Conservation (phyloP, 345 rosid species). For the Eucalyptus coolabah region DNA sequence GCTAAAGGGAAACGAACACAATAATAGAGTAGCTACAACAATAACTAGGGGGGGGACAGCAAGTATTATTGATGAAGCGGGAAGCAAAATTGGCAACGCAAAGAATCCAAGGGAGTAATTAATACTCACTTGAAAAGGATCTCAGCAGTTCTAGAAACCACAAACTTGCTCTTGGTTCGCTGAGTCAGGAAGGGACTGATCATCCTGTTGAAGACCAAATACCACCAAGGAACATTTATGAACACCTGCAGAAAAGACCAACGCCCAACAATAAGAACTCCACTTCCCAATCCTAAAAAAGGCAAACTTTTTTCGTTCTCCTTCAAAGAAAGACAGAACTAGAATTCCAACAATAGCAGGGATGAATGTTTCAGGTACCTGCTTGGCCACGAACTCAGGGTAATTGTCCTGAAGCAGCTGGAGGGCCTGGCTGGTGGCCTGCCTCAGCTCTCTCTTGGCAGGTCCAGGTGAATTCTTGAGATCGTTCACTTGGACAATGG, state of each 20-base stretch:
- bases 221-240: conserved; percentile 58
- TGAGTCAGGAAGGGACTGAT: conserved; percentile 41
- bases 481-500: conserved; percentile 29
- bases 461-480: conserved; percentile 42
- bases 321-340: background rate
- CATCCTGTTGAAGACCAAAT: conserved; percentile 28
- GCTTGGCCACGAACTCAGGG: conserved; percentile 38
- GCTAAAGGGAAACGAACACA: background rate
- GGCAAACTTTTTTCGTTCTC: background rate
- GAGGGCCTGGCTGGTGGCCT: conserved; percentile 23
- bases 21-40: background rate
- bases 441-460: conserved; percentile 16
- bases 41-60: background rate
- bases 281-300: background rate
- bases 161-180: conserved; percentile 49
- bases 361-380: conserved; percentile 4
- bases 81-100: background rate
- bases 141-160: conserved; percentile 30
- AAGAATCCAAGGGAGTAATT: background rate
- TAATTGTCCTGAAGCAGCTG: conserved; percentile 39
- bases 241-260: conserved; percentile 16
- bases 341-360: background rate
- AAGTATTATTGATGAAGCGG: background rate
- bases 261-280: background rate
- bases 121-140: conserved; percentile 38